phyloP scores from a whole-genome alignment of 305 asterid genomes.

The Fraxinus paxiana region DNA sequence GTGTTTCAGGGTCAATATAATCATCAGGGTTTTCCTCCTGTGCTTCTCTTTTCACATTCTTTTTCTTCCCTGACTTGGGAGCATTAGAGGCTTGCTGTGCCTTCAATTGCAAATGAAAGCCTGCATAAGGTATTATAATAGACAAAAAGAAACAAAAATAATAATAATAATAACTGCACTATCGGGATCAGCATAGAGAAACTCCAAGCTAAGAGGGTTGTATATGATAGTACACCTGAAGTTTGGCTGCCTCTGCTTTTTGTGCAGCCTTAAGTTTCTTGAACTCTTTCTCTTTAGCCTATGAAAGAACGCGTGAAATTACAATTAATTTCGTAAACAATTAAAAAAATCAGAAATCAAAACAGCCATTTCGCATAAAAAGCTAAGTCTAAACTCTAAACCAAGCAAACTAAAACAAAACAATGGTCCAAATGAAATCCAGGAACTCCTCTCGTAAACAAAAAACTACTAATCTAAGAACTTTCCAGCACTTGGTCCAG shows the following conservation, averaged over 20 bases:
- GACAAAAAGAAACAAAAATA: neutral
- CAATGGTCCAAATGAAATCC: neutral
- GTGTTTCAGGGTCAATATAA: slow-evolving; percentile 73
- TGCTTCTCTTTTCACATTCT: slow-evolving; percentile 53
- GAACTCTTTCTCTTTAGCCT: slow-evolving; percentile 86
- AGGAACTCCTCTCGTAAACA: neutral
- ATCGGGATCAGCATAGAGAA: neutral
- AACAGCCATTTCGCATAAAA: neutral
- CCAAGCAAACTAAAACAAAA: neutral
- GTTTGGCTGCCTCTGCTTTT: slow-evolving; percentile 86
- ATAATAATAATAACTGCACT: neutral
- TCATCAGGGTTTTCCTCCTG: slow-evolving; percentile 73
- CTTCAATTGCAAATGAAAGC: slow-evolving; percentile 31
- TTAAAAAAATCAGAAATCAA: neutral
- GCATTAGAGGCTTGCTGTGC: slow-evolving; percentile 57
- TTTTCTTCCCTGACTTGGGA: slow-evolving; percentile 69
- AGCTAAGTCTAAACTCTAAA: neutral
- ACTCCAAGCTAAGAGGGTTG: neutral
- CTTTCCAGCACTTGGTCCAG: neutral
- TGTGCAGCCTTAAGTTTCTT: slow-evolving; percentile 81
- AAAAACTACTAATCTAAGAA: neutral
- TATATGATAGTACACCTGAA: slow-evolving; percentile 46
- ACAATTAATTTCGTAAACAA: neutral
- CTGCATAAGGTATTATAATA: neutral
- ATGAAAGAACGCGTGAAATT: slow-evolving; percentile 16